These are phyloP conservation scores for Tricholoma hemisulphureum DNA, from an alignment of 768 basidiomycete species.

Conservation along the genomic window DNA sequence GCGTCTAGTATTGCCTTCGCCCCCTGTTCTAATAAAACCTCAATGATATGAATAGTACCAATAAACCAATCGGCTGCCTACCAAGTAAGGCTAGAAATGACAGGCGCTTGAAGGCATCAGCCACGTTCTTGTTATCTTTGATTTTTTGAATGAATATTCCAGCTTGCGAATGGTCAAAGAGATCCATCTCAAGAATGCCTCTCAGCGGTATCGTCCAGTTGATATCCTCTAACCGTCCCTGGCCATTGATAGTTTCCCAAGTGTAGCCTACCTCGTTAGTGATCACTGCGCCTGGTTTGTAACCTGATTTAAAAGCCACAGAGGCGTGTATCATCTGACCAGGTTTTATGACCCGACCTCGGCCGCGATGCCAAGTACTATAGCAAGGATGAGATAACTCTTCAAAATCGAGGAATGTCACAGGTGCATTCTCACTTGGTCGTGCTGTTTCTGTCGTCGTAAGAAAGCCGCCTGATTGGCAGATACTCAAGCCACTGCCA, in stretches of 20 bases:
- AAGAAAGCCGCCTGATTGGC: not conserved
- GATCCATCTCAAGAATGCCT: not conserved
- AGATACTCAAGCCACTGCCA: not conserved
- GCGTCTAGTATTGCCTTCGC: too few relatives aligned
- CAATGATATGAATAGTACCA: too few relatives aligned
- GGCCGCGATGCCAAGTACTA: too few relatives aligned
- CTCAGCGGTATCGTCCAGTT: not conserved
- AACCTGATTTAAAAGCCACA: not conserved
- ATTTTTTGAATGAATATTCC: not conserved
- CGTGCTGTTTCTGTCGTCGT: not conserved
- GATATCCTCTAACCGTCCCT: not conserved
- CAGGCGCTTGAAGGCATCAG: too few relatives aligned
- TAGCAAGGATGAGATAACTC: too few relatives aligned
- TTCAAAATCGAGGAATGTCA: too few relatives aligned
- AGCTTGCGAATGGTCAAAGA: not conserved
- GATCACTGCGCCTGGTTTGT: not conserved
- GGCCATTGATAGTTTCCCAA: not conserved
- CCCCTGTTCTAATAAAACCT: too few relatives aligned
- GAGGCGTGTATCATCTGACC: not conserved
- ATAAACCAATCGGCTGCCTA: too few relatives aligned
- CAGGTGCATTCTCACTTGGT: not conserved
- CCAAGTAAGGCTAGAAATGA: not conserved
- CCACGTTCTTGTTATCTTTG: not conserved
- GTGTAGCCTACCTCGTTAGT: not conserved
- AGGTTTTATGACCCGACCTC: not conserved